Percentiles rank a stretch among this genome's conserved stretches.
phyloP scores from a whole-genome alignment of 257 asterid species.

The Echites panduratus region DNA sequence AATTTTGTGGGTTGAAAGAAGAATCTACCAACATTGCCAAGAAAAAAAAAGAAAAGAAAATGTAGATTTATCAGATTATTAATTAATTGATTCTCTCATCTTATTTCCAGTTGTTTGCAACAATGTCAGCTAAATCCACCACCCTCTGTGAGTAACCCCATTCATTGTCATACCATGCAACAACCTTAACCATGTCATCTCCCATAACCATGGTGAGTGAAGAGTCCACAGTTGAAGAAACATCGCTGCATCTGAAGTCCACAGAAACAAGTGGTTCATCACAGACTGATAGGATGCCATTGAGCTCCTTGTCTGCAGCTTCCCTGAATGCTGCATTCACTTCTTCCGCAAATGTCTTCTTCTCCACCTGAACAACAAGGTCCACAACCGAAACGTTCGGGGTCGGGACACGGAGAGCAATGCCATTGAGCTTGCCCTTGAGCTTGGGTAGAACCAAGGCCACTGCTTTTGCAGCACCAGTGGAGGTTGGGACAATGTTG shows the following conservation, averaged over 20 bases:
- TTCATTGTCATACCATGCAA: slow-evolving; percentile 97
- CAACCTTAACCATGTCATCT: slow-evolving; percentile 96
- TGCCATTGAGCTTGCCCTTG: slow-evolving; percentile 90
- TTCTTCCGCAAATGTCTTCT: slow-evolving; percentile 92
- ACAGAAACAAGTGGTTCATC: slow-evolving; percentile 92
- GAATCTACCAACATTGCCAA: slow-evolving; percentile 34
- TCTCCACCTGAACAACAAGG: slow-evolving; percentile 86
- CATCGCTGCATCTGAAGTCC: slow-evolving; percentile 87
- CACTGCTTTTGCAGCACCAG: slow-evolving; percentile 95
- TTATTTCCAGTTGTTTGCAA: slow-evolving; percentile 85
- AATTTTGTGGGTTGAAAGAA: slow-evolving; percentile 28
- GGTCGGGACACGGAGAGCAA: slow-evolving; percentile 97
- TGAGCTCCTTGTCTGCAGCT: slow-evolving; percentile 66
- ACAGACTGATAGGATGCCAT: slow-evolving; percentile 70
- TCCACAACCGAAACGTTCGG: slow-evolving; percentile 93
- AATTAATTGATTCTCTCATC: slow-evolving; percentile 11
- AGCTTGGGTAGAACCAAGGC: slow-evolving; percentile 91
- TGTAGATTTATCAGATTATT: neutral
- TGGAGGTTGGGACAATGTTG: slow-evolving; percentile 93
- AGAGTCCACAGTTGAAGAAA: slow-evolving; percentile 82
- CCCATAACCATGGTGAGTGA: slow-evolving; percentile 98
- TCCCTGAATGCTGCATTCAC: slow-evolving; percentile 92
- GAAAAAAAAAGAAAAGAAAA: neutral
- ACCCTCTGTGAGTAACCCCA: slow-evolving; percentile 99
- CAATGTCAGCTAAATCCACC: slow-evolving; percentile 96